Evolutionary conservation across 768 basidiomycete genomes (phyloP).

Genomic region (Piloderma croceum): DNA sequence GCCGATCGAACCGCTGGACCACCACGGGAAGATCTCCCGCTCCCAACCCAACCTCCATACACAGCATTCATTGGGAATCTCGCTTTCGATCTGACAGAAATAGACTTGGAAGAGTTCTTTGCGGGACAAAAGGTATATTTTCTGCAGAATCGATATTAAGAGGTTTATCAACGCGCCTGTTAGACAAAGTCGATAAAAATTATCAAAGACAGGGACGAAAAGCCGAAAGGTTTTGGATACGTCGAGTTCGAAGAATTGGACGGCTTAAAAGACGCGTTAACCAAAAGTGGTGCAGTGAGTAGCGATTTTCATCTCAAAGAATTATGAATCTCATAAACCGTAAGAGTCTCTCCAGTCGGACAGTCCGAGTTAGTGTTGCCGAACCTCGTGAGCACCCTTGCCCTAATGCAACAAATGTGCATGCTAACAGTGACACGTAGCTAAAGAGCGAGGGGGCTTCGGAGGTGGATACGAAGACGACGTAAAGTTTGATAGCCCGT

Average conservation of each 20-base stretch:
- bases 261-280: slow-evolving; percentile 77
- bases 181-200: slow-evolving; percentile 65
- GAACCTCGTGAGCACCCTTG: slow-evolving; percentile 74
- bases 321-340: slow-evolving; percentile 1
- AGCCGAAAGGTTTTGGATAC: slow-evolving; percentile 97
- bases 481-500: slow-evolving; percentile 75
- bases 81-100: slow-evolving; percentile 85
- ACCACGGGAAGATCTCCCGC: slow-evolving; percentile 85
- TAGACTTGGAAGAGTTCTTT: slow-evolving; percentile 80
- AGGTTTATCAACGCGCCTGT: slow-evolving; percentile 1
- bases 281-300: slow-evolving; percentile 64
- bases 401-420: not conserved
- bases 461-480: slow-evolving; percentile 60
- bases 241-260: slow-evolving; percentile 90
- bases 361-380: slow-evolving; percentile 87
- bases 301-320: not conserved
- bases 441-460: slow-evolving; percentile 67
- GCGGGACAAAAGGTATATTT: slow-evolving; percentile 48
- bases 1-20: slow-evolving; percentile 55
- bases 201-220: slow-evolving; percentile 88
- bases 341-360: slow-evolving; percentile 71
- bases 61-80: slow-evolving; percentile 97
- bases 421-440: slow-evolving; percentile 33
- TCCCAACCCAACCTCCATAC: slow-evolving; percentile 92
- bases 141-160: slow-evolving; percentile 1